A percentile compares a stretch with the other conserved stretches of the same genome.
Conservation (phyloP, 352 stramenopile species). For the Phytophthora vignae region DNA sequence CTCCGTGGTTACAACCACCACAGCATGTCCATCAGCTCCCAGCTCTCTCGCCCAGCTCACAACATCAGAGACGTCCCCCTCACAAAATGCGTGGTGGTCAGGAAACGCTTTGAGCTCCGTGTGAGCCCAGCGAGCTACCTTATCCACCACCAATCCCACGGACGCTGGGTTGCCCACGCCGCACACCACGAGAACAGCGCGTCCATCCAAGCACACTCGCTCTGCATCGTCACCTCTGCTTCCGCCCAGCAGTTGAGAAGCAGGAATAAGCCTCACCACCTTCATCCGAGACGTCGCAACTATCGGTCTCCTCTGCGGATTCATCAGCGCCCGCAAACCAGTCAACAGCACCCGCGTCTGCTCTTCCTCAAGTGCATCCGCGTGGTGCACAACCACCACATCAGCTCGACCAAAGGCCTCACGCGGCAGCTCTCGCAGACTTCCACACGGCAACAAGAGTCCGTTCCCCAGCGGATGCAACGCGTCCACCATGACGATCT, state of each 20-base stretch:
- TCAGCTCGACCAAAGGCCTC: constrained; percentile 58
- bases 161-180: constrained; percentile 77
- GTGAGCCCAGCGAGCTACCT: constrained; percentile 33
- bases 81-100: constrained; percentile 66
- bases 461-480: constrained; percentile 77
- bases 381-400: constrained; percentile 69
- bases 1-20: constrained; percentile 73
- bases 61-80: constrained; percentile 46
- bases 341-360: constrained; percentile 25
- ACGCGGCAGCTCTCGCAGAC: constrained; percentile 55
- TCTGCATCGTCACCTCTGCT: neutral
- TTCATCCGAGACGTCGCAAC: constrained; percentile 65
- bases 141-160: constrained; percentile 52
- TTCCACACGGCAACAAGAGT: constrained; percentile 58
- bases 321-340: constrained; percentile 20
- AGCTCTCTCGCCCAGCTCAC: constrained; percentile 22
- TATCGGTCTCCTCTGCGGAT: constrained; percentile 22
- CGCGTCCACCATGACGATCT: constrained; percentile 79
- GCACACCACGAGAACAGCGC: constrained; percentile 54
- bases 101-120: constrained; percentile 62
- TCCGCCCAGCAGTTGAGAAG: constrained; percentile 9
- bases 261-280: constrained; percentile 39
- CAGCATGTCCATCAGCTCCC: constrained; percentile 6
- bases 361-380: constrained; percentile 39
- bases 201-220: constrained; percentile 17